phyloP scores from a whole-genome alignment of 108 stramenopile genomes.

The Conticribra weissflogii region DNA sequence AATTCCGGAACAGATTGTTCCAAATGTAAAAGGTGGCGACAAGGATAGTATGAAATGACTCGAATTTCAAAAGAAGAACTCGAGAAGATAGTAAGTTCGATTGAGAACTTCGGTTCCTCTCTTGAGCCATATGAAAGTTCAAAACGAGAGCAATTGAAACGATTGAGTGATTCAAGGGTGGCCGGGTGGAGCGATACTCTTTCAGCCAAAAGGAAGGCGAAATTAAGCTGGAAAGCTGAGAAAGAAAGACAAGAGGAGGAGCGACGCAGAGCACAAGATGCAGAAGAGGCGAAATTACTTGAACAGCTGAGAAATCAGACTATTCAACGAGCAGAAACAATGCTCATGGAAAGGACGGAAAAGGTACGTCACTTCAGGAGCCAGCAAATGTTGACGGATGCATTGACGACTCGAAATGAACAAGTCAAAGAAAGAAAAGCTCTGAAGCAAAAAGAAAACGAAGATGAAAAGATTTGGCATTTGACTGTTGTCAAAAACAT shows the following conservation, averaged over 20 bases:
- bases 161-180: conserved; percentile 49
- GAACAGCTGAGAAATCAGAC: conserved; percentile 50
- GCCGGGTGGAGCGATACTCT: conserved; percentile 52
- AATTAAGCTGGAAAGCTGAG: conserved; percentile 59
- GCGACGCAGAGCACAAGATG: conserved; percentile 35
- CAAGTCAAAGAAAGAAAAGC: conserved; percentile 42
- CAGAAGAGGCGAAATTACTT: conserved; percentile 57
- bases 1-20: neutral
- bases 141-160: conserved; percentile 44
- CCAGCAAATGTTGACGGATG: conserved; percentile 65
- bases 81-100: conserved; percentile 40
- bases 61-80: conserved; percentile 39
- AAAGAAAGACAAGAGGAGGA: conserved; percentile 49
- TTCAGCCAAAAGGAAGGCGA: conserved; percentile 47
- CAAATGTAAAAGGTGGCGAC: neutral
- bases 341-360: conserved; percentile 75
- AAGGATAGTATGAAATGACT: conserved; percentile 12
- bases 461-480: conserved; percentile 47
- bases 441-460: conserved; percentile 9
- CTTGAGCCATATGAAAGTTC: conserved; percentile 10
- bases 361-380: conserved; percentile 66
- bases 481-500: conserved; percentile 30
- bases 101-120: conserved; percentile 10
- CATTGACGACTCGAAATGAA: conserved; percentile 49
- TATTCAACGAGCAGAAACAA: conserved; percentile 55